Evolutionary conservation across 1,284 basidiomycete species (phyloP), one percentile per base, ranked within the genome.

Genomic region (Leucoagaricus sp.): DNA sequence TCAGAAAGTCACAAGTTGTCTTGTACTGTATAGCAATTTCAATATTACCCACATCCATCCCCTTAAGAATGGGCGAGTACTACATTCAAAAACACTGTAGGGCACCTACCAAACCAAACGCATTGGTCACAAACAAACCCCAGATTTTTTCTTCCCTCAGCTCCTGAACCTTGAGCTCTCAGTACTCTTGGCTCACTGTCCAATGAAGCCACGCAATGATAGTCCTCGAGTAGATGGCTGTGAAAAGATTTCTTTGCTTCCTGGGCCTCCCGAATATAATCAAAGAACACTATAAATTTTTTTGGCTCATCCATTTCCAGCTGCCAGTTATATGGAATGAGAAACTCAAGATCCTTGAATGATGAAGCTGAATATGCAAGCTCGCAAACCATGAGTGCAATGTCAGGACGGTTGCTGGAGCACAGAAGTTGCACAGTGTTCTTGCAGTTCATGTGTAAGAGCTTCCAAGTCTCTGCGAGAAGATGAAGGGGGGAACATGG

Each of bases 281-380:
- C 65, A 36, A 71, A 71, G 60, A 73, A 70, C 1, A 74, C 49
- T 1, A 73, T 53, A 53, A 71, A 73, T 29, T 64, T 64, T 1
- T 25, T 42, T 4, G 61, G 61, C 4, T 36, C 17, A 8, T 55
- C 59, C 17, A 26, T 45, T 0, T 49, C 59, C 52, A 52, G 21
- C 28, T 29, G 19, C 38, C 58, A 63, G 41, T 55, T 58, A 13
- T 61, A 58, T 7, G 64, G 63, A 0, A 74, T 63, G 2, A 74
- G 57, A 44, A 73, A 72, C 0, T 53, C 65, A 2, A 76, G 68
- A 54, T 75, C 72, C 21, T 65, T 46, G 58, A 61, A 75, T 34
- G 54, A 61, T 2, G 56, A 61, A 0, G 60, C 54, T 0, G 71
- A 9, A 40, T 64, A 62, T 26, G 59, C 36, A 36, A 75, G 65